These are phyloP conservation scores for Paralagenidium karlingii DNA, from an alignment of 352 stramenopile species.

Conservation along the genomic window DNA sequence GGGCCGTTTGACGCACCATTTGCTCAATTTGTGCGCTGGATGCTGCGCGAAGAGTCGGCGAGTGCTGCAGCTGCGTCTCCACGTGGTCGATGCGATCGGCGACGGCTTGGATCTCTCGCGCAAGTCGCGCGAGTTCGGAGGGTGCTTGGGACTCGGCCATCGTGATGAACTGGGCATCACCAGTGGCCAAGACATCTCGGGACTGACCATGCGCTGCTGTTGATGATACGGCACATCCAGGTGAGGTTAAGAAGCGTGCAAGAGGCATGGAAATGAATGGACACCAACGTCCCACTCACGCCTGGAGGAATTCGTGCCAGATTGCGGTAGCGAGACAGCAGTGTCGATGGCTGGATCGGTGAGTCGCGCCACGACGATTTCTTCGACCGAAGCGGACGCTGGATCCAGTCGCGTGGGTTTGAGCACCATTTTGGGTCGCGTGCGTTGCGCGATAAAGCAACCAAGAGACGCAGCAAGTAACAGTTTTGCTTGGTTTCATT, in stretches of 20 bases:
- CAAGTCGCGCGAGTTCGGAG: background rate
- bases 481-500: no score
- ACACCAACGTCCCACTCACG: no score
- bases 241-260: no score
- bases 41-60: background rate
- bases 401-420: conserved; percentile 39
- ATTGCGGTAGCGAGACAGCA: no score
- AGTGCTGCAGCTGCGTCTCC: background rate
- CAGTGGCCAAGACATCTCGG: no score
- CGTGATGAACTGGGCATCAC: background rate
- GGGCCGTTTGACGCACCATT: background rate
- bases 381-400: conserved; percentile 44
- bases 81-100: background rate
- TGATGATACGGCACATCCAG: no score
- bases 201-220: no score
- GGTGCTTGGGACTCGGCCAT: background rate
- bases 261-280: no score
- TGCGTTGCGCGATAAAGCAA: no score
- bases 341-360: conserved; percentile 10
- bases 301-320: no score
- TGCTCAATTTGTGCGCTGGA: background rate
- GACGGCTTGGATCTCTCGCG: background rate
- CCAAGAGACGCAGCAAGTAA: no score
- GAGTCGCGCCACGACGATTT: conserved; percentile 45
- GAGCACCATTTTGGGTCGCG: conserved; percentile 28